These are phyloP conservation scores for Geotrichum bryndzae DNA, from an alignment of 1,139 yeast genomes.

Conservation along the genomic window DNA sequence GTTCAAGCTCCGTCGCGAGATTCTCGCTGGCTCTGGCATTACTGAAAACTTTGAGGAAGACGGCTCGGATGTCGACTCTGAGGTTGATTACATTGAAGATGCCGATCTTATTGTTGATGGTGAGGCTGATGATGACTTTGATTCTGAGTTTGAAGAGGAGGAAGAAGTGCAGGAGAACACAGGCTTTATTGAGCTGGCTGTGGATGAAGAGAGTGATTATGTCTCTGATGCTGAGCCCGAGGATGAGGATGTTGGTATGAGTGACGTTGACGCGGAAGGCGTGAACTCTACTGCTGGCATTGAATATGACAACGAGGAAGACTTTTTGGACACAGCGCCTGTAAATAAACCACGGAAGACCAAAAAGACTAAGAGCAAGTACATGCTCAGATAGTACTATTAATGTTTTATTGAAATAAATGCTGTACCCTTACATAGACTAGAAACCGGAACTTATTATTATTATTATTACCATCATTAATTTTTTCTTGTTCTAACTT, in stretches of 20 bases:
- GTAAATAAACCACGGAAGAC: conserved; percentile 1
- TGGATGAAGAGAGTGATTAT: conserved; percentile 3
- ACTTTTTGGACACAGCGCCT: background rate
- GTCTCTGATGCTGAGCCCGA: conserved; percentile 13
- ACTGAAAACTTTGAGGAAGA: conserved; percentile 35
- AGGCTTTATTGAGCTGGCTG: conserved; percentile 12
- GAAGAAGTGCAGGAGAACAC: conserved; percentile 19
- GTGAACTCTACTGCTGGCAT: conserved; percentile 23
- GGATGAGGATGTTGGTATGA: conserved; percentile 27
- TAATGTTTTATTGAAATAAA: background rate
- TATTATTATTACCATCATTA: background rate
- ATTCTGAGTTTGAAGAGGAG: conserved; percentile 34
- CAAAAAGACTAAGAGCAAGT: background rate
- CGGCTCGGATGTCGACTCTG: conserved; percentile 38
- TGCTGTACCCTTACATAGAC: background rate
- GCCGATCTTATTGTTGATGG: conserved; percentile 40
- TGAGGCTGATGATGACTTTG: conserved; percentile 39
- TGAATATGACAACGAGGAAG: conserved; percentile 6
- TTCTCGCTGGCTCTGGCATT: conserved; percentile 33
- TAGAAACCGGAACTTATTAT: background rate
- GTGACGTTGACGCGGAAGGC: conserved; percentile 28
- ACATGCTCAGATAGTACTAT: background rate
- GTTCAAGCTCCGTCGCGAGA: conserved; percentile 57
- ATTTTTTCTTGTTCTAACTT: too few species aligned
- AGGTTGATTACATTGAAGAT: conserved; percentile 46